Base-by-base conservation (phyloP, 306 rosid genomes). In the Benincasa hispida region DNA sequence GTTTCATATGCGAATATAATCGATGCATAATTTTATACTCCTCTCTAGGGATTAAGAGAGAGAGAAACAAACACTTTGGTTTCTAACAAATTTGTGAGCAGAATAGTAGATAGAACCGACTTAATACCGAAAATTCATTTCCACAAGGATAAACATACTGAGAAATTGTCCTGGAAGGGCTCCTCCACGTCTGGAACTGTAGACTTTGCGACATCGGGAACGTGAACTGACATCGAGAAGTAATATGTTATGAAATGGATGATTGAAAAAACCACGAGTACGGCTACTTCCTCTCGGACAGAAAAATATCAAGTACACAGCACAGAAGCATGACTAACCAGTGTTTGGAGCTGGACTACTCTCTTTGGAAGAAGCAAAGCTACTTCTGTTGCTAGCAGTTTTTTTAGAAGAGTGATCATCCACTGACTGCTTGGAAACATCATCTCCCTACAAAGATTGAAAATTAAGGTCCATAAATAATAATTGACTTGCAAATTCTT, bases 81-180 rank as follows among this genome's bases (percentile, higher is more conserved):
- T 22, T 41, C 53, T 41, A 41, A 67, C 8, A 13, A 18, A 30
- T 32, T 62, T 28, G 42, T 35, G 21, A 18, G 70, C 25, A 5
- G 12, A 37, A n/a, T 3, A 66, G 17, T 66, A 66, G 53, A 62
- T 62, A 62, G 4, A 35, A 19, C 35, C 3, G 1, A 63, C 34
- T 62, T 32, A 62, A 13, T 19, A 66, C 18, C 21, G 10, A 7
- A 27, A 13, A 0, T 37, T n/a, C 13, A 18, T 39, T 66, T 22
- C 24, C 11, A 24, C 32, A 9, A 22, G 56, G 59, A 72, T 50
- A 60, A 48, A 66, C 83, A 75, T 80, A 95, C 99, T 87, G 62
- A 84, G 87, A 91, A 89, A 80, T 78, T 83, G 25, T 59, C 93
- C 6, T 79, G 84, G 87, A 83, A 86, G 83, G 86, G 79, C 56